A percentile compares a stretch with the other conserved stretches of the same genome.
phyloP scores from a whole-genome alignment of 1,139 yeast species.

The Lizanozyma gosingica region DNA sequence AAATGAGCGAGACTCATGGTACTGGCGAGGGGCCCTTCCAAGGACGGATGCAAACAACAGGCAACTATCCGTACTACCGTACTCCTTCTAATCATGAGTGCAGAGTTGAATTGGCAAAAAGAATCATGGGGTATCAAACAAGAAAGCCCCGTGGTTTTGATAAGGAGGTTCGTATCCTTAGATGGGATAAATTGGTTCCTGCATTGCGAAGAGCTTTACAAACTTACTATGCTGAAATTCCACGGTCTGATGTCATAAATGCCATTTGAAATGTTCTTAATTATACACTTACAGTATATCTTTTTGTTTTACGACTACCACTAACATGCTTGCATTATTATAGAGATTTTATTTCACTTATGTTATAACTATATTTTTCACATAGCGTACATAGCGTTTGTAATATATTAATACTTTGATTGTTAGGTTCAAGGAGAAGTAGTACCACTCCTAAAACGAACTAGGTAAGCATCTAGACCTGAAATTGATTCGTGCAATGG shows the following conservation, averaged over 20 bases:
- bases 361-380: background rate
- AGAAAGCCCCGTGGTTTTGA: constrained; percentile 63
- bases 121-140: constrained; percentile 57
- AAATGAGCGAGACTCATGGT: constrained; percentile 22
- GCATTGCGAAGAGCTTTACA: constrained; percentile 56
- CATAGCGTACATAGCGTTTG: background rate
- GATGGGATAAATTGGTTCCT: constrained; percentile 52
- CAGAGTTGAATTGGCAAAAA: constrained; percentile 47
- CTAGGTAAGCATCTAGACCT: too few species aligned
- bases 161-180: constrained; percentile 53
- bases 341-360: background rate
- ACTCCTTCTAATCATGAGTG: constrained; percentile 31
- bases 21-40: background rate
- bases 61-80: constrained; percentile 7
- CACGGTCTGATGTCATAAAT: constrained; percentile 13
- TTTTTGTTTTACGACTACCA: background rate
- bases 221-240: constrained; percentile 52
- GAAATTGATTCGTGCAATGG: too few species aligned
- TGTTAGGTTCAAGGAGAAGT: too few species aligned
- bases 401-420: too few species aligned
- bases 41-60: constrained; percentile 2
- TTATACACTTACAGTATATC: background rate
- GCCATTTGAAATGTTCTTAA: too few species aligned
- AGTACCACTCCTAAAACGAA: too few species aligned
- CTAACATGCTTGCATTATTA: background rate